Conservation (phyloP, 352 stramenopile genomes). For the Sclerospora graminicola region DNA sequence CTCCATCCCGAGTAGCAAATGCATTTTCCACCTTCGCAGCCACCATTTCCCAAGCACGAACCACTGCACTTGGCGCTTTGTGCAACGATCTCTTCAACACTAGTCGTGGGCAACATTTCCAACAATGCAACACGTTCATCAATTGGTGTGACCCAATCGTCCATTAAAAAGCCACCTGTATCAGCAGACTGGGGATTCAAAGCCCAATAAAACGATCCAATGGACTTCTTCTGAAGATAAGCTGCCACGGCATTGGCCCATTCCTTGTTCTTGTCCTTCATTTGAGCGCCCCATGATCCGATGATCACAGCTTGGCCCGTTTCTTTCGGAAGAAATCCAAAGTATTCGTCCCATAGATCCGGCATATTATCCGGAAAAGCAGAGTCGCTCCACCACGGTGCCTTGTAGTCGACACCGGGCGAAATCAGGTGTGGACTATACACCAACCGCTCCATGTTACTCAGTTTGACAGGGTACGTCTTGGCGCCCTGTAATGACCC, state of each 20-base stretch:
- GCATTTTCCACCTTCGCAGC: slow-evolving; percentile 36
- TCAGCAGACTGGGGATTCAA: slow-evolving; percentile 70
- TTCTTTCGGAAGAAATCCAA: slow-evolving; percentile 49
- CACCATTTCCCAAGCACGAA: slow-evolving; percentile 35
- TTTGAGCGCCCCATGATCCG: slow-evolving; percentile 54
- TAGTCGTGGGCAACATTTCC: slow-evolving; percentile 26
- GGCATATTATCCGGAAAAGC: slow-evolving; percentile 61
- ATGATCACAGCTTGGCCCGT: slow-evolving; percentile 52
- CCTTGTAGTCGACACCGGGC: slow-evolving; percentile 48
- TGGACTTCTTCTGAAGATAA: slow-evolving; percentile 41
- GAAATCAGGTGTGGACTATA: slow-evolving; percentile 63
- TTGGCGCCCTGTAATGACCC: slow-evolving; percentile 50
- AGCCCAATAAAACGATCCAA: slow-evolving; percentile 70
- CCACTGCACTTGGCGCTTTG: slow-evolving; percentile 29
- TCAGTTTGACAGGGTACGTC: slow-evolving; percentile 50
- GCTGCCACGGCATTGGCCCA: slow-evolving; percentile 38
- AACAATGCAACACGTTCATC: slow-evolving; percentile 46
- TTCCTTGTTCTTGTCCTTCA: slow-evolving; percentile 45
- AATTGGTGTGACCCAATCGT: slow-evolving; percentile 63
- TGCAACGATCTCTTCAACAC: slow-evolving; percentile 26
- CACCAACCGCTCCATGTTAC: slow-evolving; percentile 58
- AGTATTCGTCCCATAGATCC: slow-evolving; percentile 51
- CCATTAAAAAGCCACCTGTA: slow-evolving; percentile 48
- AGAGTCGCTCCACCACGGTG: slow-evolving; percentile 48
- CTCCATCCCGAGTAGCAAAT: slow-evolving; percentile 54